phyloP scores from a whole-genome alignment of 106 monocot genomes.

The Triglochin maritima region DNA sequence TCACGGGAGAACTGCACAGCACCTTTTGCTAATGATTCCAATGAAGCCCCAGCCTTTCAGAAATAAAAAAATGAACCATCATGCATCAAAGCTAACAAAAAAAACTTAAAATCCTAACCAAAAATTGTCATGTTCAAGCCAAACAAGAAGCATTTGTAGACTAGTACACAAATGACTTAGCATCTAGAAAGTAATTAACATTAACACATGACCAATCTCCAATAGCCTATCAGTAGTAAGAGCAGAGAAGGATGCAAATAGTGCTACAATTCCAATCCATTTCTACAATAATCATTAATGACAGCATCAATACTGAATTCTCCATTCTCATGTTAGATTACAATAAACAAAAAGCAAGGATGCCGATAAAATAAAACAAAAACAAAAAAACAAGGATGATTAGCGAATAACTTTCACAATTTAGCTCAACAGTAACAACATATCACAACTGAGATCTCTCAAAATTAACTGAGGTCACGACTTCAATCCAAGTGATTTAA shows the following conservation, averaged over 20 bases:
- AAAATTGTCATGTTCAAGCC: neutral
- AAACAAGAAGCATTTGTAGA: neutral
- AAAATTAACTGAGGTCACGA: neutral
- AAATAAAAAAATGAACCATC: neutral
- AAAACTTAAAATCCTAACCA: no score
- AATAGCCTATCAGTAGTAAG: no score
- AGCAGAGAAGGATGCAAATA: no score
- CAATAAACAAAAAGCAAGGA: no score
- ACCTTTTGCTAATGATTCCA: conserved; percentile 91
- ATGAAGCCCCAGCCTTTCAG: conserved; percentile 71
- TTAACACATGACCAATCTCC: neutral
- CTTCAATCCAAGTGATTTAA: neutral
- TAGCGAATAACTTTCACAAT: neutral
- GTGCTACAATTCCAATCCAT: no score
- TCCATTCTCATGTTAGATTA: no score
- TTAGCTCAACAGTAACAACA: neutral
- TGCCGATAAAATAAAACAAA: no score
- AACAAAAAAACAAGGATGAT: neutral
- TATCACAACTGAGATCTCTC: neutral
- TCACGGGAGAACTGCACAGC: conserved; percentile 64
- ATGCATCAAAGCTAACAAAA: neutral
- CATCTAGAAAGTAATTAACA: neutral
- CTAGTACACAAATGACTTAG: neutral
- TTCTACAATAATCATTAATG: no score
- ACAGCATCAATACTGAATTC: no score